A percentile compares a stretch with the other conserved stretches of the same genome.
phyloP scores from a whole-genome alignment of 2,329 filamentous ascomycete genomes.

The Lachnellula arida region DNA sequence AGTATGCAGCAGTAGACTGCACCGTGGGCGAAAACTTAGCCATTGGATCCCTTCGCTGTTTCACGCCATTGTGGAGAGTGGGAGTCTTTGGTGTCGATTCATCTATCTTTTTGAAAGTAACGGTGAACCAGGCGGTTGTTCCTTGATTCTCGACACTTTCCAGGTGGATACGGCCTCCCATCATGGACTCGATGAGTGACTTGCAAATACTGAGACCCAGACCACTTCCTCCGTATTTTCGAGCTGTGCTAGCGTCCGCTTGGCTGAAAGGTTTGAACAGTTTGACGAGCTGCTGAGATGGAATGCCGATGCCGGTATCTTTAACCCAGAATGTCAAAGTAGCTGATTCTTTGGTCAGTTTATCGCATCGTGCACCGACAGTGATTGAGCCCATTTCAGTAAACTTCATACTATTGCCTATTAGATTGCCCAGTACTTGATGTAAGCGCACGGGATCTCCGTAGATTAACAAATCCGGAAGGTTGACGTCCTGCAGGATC shows the following conservation, averaged over 20 bases:
- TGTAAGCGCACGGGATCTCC: constrained; percentile 63
- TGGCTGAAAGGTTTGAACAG: constrained; percentile 92
- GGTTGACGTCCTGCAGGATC: constrained; percentile 65
- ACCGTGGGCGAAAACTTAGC: constrained; percentile 41
- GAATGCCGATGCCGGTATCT: constrained; percentile 90
- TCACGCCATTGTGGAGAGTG: constrained; percentile 30
- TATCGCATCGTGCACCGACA: constrained; percentile 69
- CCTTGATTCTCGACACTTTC: constrained; percentile 70
- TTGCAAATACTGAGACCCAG: constrained; percentile 93
- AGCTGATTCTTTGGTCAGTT: constrained; percentile 64
- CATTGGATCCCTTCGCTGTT: constrained; percentile 25
- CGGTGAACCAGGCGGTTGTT: constrained; percentile 71
- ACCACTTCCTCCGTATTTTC: constrained; percentile 88
- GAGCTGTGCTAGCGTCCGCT: constrained; percentile 82
- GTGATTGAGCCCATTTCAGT: constrained; percentile 83
- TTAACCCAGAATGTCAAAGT: constrained; percentile 79
- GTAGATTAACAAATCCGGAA: constrained; percentile 63
- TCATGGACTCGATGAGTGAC: constrained; percentile 86
- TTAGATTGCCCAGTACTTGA: constrained; percentile 73
- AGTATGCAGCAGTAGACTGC: constrained; percentile 42
- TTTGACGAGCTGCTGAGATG: constrained; percentile 73
- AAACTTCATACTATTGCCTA: constrained; percentile 92
- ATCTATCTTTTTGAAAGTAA: constrained; percentile 80
- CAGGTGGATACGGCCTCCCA: constrained; percentile 79
- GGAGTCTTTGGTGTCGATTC: constrained; percentile 54